Evolutionary conservation across 1,284 basidiomycete species (phyloP).

Genomic region (Tetrapyrgos nigripes): DNA sequence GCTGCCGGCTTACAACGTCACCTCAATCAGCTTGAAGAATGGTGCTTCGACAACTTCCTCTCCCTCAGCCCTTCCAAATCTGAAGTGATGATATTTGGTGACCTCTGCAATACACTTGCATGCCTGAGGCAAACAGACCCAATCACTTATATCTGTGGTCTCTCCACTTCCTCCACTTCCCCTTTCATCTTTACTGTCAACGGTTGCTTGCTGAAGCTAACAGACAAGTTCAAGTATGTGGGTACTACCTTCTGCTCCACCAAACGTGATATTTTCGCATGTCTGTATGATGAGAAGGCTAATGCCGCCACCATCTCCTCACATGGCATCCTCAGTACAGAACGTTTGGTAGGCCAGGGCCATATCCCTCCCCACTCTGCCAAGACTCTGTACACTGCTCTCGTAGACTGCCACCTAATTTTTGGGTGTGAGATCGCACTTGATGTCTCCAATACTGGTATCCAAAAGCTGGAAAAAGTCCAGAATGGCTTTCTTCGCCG

Average conservation of each 20-base stretch:
- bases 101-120: too few species aligned
- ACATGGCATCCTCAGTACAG: slow-evolving; percentile 18
- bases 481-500: slow-evolving; percentile 27
- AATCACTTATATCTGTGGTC: too few species aligned
- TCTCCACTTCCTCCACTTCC: too few species aligned
- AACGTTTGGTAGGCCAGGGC: slow-evolving; percentile 25
- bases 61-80: too few species aligned
- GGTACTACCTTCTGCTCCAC: slow-evolving; percentile 20
- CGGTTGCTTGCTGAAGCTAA: background rate
- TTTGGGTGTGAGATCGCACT: slow-evolving; percentile 30
- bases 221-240: slow-evolving; percentile 24
- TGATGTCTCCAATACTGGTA: slow-evolving; percentile 14
- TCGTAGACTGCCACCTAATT: slow-evolving; percentile 37
- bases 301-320: slow-evolving; percentile 22
- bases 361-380: slow-evolving; percentile 20
- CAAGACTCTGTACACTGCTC: slow-evolving; percentile 29
- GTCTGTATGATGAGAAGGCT: slow-evolving; percentile 26
- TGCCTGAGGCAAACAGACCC: too few species aligned
- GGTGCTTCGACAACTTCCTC: too few species aligned
- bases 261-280: slow-evolving; percentile 21
- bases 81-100: too few species aligned
- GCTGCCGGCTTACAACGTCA: slow-evolving; percentile 4
- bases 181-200: background rate
- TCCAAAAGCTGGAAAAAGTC: slow-evolving; percentile 18
- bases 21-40: too few species aligned